Evolutionary conservation across 805 yeast species (phyloP).

Genomic region (Candida manassasensis): DNA sequence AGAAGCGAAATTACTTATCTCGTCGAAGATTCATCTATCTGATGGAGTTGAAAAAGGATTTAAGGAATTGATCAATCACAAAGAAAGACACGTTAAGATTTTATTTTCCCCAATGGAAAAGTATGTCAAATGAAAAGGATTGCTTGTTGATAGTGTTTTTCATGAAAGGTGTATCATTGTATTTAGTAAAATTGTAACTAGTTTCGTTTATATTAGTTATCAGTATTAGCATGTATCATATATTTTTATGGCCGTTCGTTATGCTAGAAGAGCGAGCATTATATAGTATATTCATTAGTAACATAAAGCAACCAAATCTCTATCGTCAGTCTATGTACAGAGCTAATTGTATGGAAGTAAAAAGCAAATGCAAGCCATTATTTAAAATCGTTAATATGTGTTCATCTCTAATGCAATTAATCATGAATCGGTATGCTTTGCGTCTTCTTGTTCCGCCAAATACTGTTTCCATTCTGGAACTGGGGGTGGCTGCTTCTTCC

Average conservation of each 20-base stretch:
- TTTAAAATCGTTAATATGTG: not conserved
- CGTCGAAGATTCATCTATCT: constrained; percentile 47
- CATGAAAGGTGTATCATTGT: not conserved
- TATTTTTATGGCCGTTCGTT: too few relatives aligned
- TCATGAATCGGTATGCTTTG: not conserved
- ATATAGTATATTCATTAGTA: too few relatives aligned
- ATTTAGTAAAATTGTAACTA: too few relatives aligned
- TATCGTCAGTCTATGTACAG: too few relatives aligned
- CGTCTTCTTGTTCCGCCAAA: constrained; percentile 21
- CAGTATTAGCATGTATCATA: not conserved
- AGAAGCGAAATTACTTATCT: constrained; percentile 44
- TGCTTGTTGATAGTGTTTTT: not conserved
- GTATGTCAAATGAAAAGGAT: constrained; percentile 1
- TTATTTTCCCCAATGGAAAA: constrained; percentile 42
- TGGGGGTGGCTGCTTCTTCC: constrained; percentile 25
- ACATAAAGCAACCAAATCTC: too few relatives aligned
- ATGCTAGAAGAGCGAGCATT: too few relatives aligned
- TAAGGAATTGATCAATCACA: constrained; percentile 45
- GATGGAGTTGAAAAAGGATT: constrained; percentile 54
- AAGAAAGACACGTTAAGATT: constrained; percentile 53
- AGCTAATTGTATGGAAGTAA: too few relatives aligned
- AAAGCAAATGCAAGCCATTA: not conserved
- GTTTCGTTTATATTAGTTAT: not conserved
- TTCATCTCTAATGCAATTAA: not conserved
- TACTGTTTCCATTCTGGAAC: constrained; percentile 30